Evolutionary conservation across 129 eudicot species (phyloP), one percentile per base, ranked within the genome.

Genomic region (Glebionis coronaria): DNA sequence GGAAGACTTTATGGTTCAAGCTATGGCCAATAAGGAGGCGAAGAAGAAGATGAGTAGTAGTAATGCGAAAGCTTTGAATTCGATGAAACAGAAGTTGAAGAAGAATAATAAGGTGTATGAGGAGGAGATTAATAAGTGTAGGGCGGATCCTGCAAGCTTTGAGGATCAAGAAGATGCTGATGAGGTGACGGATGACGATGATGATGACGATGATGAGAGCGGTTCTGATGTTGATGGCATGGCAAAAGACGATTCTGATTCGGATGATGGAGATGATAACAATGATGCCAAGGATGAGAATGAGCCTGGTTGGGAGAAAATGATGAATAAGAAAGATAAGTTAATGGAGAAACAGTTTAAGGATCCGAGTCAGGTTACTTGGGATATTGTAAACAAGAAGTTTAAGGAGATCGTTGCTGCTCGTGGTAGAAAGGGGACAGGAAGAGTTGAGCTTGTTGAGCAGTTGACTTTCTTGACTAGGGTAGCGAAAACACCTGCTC

Each of bases 41-140:
- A 91, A 85, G 81, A 91, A 91, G 82, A 91, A 82, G 69, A 91
- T 91, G 97, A 91, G 92, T 42, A 87, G 85, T 27, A 87, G 95
- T 66, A 90, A 90, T 74, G 87, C 95, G 0, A 90, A 87, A 81
- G 97, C 97, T 13, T 81, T 91, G 78, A 91, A 91, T 65, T 67
- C 89, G 3, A 83, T 87, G 97, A 87, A 79, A 53, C 97, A 91
- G 73, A 91, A 87, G 53, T 63, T 91, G 73, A 91, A 91, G 79
- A 91, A 91, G 80, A 85, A 83, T 38, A 91, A 87, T 58, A 87
- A 83, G 81, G 71, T 55, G 58, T 87, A 87, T 70, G 97, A 87
- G 79, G 90, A 91, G 8, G 28, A 77, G 65, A 91, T 91, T 11
- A 81, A 52, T 56, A 80, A 83, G 59, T 88, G 74, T 25, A 77